Conservation (phyloP, 371 early-diverging fungal genomes). For the Haplosporangium sp. region DNA sequence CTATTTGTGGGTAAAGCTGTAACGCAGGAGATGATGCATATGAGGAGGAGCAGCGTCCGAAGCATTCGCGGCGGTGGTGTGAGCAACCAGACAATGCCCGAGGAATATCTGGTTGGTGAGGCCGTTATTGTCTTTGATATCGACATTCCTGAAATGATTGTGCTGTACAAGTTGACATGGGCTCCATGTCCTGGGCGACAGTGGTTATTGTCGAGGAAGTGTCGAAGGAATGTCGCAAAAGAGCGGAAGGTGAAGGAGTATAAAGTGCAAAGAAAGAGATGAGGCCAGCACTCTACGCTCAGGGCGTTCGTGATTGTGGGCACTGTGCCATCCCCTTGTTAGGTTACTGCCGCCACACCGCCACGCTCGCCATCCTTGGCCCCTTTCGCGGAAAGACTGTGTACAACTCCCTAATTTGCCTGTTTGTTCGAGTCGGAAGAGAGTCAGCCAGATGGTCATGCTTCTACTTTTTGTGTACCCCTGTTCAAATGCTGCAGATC, state of each 20-base stretch:
- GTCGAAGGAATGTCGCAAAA: neutral
- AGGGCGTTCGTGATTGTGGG: too few species aligned
- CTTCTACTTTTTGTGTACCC: too few species aligned
- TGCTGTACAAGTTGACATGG: neutral
- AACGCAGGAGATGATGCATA: neutral
- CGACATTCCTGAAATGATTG: neutral
- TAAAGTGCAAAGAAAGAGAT: too few species aligned
- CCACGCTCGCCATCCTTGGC: too few species aligned
- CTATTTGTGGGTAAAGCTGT: constrained; percentile 20
- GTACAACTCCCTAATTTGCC: too few species aligned
- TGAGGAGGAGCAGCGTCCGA: neutral
- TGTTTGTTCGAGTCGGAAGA: neutral
- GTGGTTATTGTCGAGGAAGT: neutral
- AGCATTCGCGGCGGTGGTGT: neutral
- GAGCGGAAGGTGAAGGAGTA: too few species aligned
- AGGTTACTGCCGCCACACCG: too few species aligned
- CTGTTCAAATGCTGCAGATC: too few species aligned
- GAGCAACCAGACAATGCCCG: neutral
- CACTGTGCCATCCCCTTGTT: too few species aligned
- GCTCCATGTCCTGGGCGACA: too few species aligned
- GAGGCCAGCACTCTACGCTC: too few species aligned
- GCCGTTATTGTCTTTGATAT: neutral
- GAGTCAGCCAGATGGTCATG: neutral
- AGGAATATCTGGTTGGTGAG: neutral
- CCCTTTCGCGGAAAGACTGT: too few species aligned